Percentiles rank a stretch among this genome's conserved stretches.
Evolutionary conservation across 176 grass and related monocot genomes (phyloP).

Genomic region (Avena atlantica): DNA sequence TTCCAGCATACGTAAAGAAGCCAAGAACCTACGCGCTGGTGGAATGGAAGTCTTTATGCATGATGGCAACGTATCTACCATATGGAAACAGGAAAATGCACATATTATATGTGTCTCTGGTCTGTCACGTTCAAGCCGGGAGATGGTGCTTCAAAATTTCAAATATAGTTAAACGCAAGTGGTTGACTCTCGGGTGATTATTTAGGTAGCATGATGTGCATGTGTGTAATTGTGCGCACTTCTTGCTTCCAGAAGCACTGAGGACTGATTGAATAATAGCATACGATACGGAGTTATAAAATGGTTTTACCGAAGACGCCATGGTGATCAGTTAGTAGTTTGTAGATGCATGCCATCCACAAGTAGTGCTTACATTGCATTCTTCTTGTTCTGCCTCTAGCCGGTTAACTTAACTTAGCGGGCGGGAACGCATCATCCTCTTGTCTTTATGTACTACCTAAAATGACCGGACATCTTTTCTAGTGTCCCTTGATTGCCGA

Average conservation of each 20-base stretch:
- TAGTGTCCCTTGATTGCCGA: background rate
- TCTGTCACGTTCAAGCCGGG: background rate
- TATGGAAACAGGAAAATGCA: too few relatives aligned
- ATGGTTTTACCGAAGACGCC: background rate
- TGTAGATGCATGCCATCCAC: background rate
- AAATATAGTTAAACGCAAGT: background rate
- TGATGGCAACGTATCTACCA: constrained; percentile 23
- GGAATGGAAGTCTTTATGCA: constrained; percentile 24
- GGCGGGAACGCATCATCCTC: background rate
- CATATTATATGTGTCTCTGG: background rate
- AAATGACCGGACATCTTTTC: constrained; percentile 6
- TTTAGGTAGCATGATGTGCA: background rate
- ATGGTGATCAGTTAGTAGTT: background rate
- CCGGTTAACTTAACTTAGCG: background rate
- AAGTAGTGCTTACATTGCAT: background rate
- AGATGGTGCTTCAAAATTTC: background rate
- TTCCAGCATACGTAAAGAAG: constrained; percentile 31
- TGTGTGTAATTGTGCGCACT: constrained; percentile 17
- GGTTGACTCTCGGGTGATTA: constrained; percentile 41
- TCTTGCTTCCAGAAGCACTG: constrained; percentile 4
- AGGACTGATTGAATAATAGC: background rate
- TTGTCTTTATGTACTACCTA: background rate
- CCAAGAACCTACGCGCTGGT: constrained; percentile 10
- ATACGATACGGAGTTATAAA: background rate
- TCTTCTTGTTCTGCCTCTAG: background rate